Evolutionary conservation across 306 rosid species (phyloP), one percentile per base, ranked within the genome.

Genomic region (Abrus precatorius): DNA sequence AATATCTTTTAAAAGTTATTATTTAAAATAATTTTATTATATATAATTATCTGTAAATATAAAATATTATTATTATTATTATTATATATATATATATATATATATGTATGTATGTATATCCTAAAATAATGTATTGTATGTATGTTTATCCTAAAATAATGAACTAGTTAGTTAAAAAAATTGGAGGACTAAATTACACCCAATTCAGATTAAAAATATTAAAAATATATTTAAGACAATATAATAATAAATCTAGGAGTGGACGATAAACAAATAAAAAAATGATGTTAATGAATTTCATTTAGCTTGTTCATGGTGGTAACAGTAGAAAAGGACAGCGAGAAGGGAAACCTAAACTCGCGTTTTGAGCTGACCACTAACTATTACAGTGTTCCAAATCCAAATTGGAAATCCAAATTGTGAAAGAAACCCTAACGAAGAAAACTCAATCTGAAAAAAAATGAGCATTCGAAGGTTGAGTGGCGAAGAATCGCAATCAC

Each of bases 401-500:
- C 75, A 47, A 53, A 45, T 67, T 55, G 30, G 20, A 36, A 36
- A 2, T 14, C 71, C 75, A 47, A 53, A 45, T 67, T 55, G 30
- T 10, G 78, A 83, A 83, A 83, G 75, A 79, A 75, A 71, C 63
- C 60, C 72, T 64, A 53, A 55, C 68, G 44, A 9, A 33, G 57
- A 0, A 57, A 43, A n/a, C 69, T 9, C 53, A 74, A 36, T 64
- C 34, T 9, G 5, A 48, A 76, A 28, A 67, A 84, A 28, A 67
- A 84, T 78, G 90, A 87, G 84, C 73, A 88, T 82, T 81, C 87
- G 80, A 54, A 82, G 44, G 76, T 85, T 91, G 77, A 86, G 87
- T 44, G 81, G 64, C 29, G 96, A 91, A 53, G 97, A 95, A 72
- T 90, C 97, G 6, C 88, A 60, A 60, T 45, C 82, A 20, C 83